Evolutionary conservation across 331 rosid genomes (phyloP), one percentile per base, ranked within the genome.

Genomic region (Quercus phellos): DNA sequence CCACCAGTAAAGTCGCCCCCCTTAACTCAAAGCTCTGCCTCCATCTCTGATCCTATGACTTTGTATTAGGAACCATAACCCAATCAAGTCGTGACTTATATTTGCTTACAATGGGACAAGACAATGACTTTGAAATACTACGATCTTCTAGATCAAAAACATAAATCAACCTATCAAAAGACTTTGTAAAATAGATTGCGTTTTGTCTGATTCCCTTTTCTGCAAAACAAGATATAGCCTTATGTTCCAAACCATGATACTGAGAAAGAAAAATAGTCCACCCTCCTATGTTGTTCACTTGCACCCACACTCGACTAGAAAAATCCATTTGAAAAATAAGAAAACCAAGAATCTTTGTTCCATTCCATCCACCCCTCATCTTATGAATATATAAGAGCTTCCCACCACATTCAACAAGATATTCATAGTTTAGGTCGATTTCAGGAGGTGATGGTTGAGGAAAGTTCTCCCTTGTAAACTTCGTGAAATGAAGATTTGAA

Each of bases 361-460:
- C 0, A 54, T 5, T 2, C 8, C 7, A 1, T 54, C 24, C 59
- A 54, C 8, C 7, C 19, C 21, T 0, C 24, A 54, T 54, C 59
- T 18, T 5, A 7, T 2, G 59, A 54, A 54, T 19, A 6, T 5
- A 17, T 17, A 54, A 54, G 1, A 54, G 11, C 8, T 6, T 7
- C 5, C 59, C 24, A 6, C 24, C 8, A 18, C 9, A n/a, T 5
- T 54, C 59, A 54, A 54, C 21, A 54, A 54, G 59, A 54, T 4
- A 54, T 2, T 5, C 59, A 10, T 2, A 0, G 24, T 1, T 54
- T 0, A 1, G 0, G n/a, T 4, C 1, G 8, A n/a, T 5, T 5
- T 5, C 11, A 1, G 10, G 9, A 5, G 1, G 21, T 5, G 6
- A 2, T 18, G 24, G 11, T 0, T 3, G 1, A 54, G 9, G 59